Percentiles rank a stretch among this genome's conserved stretches.
Evolutionary conservation across 2,329 filamentous ascomycete genomes (phyloP).

Genomic region (Paecilomyces dactylethromorphus): DNA sequence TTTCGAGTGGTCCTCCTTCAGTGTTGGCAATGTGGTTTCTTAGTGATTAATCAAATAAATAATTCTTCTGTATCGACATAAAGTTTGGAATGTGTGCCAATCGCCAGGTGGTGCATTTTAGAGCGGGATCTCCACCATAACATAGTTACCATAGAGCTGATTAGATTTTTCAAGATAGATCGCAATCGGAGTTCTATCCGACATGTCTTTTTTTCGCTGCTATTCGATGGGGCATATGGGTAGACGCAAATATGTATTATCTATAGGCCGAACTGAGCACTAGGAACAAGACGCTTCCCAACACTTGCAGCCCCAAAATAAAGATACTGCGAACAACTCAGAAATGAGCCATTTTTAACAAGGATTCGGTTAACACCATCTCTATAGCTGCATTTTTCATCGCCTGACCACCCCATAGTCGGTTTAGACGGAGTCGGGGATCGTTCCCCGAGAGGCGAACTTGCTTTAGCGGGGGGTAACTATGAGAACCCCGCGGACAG

Average conservation of each 20-base stretch:
- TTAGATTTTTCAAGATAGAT: too few relatives aligned
- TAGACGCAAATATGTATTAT: background rate
- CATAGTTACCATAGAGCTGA: too few relatives aligned
- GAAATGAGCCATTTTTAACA: background rate
- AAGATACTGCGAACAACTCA: background rate
- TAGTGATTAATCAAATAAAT: too few relatives aligned
- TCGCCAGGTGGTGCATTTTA: too few relatives aligned
- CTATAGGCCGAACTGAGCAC: background rate
- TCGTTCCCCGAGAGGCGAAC: constrained; percentile 2
- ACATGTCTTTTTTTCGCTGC: background rate
- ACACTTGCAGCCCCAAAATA: background rate
- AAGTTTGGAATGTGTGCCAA: too few relatives aligned
- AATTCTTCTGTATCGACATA: too few relatives aligned
- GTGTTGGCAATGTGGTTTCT: too few relatives aligned
- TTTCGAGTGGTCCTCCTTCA: too few relatives aligned
- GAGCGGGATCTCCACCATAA: too few relatives aligned
- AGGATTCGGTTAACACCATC: background rate
- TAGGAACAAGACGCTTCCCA: background rate
- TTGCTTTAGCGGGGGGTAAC: background rate
- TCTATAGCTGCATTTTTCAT: background rate
- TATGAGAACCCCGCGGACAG: background rate
- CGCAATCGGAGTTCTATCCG: background rate
- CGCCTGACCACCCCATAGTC: background rate
- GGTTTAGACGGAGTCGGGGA: background rate
- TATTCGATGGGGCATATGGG: background rate